phyloP scores from a whole-genome alignment of 257 asterid species.

The Solanum stenotomum region DNA sequence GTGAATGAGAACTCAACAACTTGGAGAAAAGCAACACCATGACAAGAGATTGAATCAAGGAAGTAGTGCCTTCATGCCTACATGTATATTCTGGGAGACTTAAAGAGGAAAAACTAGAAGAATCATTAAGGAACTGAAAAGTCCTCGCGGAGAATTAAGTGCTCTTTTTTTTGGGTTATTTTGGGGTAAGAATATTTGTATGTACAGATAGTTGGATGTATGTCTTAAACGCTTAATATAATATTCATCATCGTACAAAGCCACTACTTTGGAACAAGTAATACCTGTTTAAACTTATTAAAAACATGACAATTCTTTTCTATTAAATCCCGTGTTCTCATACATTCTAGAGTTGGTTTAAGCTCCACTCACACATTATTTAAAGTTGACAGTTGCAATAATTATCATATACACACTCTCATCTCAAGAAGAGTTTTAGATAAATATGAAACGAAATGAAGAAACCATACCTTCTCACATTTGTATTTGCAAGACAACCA shows the following conservation, averaged over 20 bases:
- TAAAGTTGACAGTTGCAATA: background rate
- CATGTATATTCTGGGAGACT: background rate
- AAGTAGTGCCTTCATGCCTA: background rate
- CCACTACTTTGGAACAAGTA: background rate
- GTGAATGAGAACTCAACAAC: background rate
- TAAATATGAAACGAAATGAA: background rate
- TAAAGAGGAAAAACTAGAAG: background rate
- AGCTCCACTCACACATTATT: background rate
- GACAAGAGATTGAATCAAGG: background rate
- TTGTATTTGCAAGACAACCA: conserved; percentile 88
- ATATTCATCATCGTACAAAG: background rate
- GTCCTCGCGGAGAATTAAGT: background rate
- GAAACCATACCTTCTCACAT: conserved; percentile 62
- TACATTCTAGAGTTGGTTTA: background rate
- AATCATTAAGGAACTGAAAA: background rate
- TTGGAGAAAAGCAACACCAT: background rate
- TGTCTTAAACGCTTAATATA: background rate
- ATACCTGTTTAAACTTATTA: background rate
- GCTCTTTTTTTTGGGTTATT: background rate
- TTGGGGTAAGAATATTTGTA: background rate
- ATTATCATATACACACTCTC: background rate
- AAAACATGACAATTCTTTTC: background rate
- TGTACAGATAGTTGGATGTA: background rate
- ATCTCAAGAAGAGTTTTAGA: background rate
- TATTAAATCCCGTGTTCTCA: background rate